Evolutionary conservation across 78 protist species (phyloP).

Genomic region (Chrysochromulina parva): DNA sequence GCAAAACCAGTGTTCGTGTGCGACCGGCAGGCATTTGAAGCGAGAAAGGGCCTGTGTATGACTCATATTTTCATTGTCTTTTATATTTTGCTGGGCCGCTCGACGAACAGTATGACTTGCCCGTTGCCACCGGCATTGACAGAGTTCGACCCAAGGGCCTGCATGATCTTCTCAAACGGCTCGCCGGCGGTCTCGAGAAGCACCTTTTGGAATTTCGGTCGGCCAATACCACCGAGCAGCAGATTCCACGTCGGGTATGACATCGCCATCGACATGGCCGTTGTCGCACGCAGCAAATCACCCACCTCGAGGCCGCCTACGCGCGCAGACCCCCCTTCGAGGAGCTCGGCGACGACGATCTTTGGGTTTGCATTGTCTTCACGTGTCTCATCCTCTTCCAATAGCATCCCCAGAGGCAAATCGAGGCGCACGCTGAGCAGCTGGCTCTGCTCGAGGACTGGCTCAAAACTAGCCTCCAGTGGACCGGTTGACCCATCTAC

Average conservation of each 20-base stretch:
- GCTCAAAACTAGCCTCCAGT: neutral
- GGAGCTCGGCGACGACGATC: neutral
- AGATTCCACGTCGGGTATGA: conserved; percentile 1
- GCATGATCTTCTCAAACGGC: neutral
- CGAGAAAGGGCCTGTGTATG: too few relatives aligned
- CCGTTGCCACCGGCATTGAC: neutral
- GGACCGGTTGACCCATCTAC: neutral
- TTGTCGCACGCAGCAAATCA: neutral
- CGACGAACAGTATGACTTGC: neutral
- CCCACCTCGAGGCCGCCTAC: neutral
- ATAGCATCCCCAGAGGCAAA: neutral
- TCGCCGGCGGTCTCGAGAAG: neutral
- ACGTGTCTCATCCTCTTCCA: neutral
- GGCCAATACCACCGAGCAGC: neutral
- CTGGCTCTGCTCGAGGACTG: neutral
- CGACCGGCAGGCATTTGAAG: too few relatives aligned
- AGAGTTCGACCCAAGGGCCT: neutral
- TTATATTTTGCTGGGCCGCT: neutral
- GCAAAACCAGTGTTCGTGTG: too few relatives aligned
- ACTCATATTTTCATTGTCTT: too few relatives aligned
- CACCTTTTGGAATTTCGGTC: neutral
- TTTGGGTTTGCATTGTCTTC: neutral
- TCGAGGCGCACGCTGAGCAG: neutral
- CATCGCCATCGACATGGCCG: neutral
- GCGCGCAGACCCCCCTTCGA: neutral